These are phyloP conservation scores for Auricularia auricula-judae DNA, from an alignment of 768 basidiomycete genomes.

Conservation along the genomic window DNA sequence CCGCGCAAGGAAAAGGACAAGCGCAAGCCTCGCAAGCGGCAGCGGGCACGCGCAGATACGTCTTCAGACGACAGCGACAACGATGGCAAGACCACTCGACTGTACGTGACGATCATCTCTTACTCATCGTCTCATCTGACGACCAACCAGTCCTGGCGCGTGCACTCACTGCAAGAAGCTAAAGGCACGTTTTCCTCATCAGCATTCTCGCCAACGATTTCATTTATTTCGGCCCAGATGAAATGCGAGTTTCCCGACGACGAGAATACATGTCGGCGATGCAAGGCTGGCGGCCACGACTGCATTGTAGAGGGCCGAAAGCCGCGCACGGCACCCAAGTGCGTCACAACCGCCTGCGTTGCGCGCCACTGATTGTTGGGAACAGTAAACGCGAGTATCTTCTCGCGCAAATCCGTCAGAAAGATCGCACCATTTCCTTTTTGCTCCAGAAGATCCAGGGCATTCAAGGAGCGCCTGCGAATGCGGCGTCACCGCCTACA, in stretches of 20 bases:
- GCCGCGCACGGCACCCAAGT: conserved; percentile 72
- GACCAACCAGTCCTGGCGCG: conserved; percentile 51
- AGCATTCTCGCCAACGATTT: conserved; percentile 3
- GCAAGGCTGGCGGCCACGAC: conserved; percentile 57
- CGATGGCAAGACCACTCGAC: not conserved
- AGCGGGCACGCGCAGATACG: not conserved
- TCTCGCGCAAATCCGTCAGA: conserved; percentile 76
- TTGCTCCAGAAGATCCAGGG: conserved; percentile 63
- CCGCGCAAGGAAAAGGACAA: conserved; percentile 10
- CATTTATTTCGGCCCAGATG: conserved; percentile 44
- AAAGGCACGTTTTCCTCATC: conserved; percentile 43
- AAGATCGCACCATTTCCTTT: conserved; percentile 77
- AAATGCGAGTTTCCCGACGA: conserved; percentile 71
- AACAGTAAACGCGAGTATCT: conserved; percentile 76
- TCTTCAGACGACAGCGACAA: conserved; percentile 3
- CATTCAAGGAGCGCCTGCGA: not conserved
- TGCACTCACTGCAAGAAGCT: conserved; percentile 82
- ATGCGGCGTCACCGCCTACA: not conserved
- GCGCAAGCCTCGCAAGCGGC: conserved; percentile 2
- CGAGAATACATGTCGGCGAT: conserved; percentile 69
- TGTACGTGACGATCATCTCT: not conserved
- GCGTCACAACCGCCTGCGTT: conserved; percentile 25
- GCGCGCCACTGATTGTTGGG: not conserved
- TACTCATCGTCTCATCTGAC: not conserved
- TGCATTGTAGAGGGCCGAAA: conserved; percentile 81